Evolutionary conservation across 352 stramenopile species (phyloP), one percentile per base, ranked within the genome.

Genomic region (Phytophthora tentaculata): DNA sequence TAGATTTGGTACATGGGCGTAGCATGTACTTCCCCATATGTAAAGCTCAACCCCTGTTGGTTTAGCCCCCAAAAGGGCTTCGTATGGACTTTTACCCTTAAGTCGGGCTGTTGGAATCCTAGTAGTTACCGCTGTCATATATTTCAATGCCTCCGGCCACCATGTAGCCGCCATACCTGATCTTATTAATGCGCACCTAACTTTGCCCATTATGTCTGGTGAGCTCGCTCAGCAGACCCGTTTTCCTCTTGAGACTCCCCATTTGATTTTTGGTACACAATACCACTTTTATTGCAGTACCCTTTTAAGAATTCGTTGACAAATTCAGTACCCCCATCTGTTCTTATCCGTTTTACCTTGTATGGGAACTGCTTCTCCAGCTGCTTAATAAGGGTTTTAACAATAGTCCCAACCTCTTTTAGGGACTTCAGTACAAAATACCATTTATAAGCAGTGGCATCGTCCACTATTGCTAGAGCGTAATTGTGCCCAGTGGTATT

Each of bases 401-500:
- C 50, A 29, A 55, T 35, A 4, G 5, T 41, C 5, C 35, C 22
- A n/a, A 56, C 49, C n/a, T 44, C 28, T 28, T 44, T 56, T 1
- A 44, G 28, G 1, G 17, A 44, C 26, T 44, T 44, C 39, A 7
- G 17, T 12, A 39, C 32, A n/a, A 52, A 32, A 22, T 32, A 47
- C 51, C 60, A 67, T 22, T 56, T 61, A 29, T 47, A 60, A 24
- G 60, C 43, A n/a, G 49, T 66, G 16, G 23, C 49, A 20, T 59
- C 49, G 10, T 54, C 49, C 5, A 66, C 49, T 6, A 59, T 29
- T 5, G 39, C 35, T 3, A 66, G 20, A 23, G 47, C 45, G n/a
- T 65, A 65, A 0, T 16, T 2, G 37, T 65, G 51, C 7, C 57
- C 48, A 35, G 41, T 53, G 3, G 58, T 32, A n/a, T 26, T 50